Evolutionary conservation across 495 filamentous ascomycete genomes (phyloP).

Genomic region (Neurospora sp.): DNA sequence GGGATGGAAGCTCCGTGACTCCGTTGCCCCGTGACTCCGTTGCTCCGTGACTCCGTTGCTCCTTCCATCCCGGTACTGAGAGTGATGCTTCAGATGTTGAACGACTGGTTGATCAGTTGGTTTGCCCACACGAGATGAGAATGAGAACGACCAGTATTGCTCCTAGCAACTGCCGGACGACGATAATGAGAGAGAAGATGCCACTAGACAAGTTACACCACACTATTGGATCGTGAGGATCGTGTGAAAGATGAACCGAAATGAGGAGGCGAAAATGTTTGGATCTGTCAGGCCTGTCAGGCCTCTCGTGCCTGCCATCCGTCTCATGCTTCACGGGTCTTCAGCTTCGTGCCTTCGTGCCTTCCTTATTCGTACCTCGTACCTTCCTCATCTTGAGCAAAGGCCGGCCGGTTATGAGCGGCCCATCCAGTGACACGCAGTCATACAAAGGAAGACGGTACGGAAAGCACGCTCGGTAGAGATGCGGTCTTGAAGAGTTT

Average conservation of each 20-base stretch:
- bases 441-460: neutral
- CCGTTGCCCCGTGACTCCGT: too few species aligned
- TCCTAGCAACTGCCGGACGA: neutral
- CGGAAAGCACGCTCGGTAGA: neutral
- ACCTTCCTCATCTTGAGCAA: neutral
- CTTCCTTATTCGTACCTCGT: neutral
- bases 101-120: too few species aligned
- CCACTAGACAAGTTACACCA: neutral
- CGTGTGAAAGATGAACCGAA: neutral
- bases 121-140: neutral
- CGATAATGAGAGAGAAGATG: neutral
- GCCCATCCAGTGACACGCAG: neutral
- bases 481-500: neutral
- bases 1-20: neutral
- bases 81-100: too few species aligned
- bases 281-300: neutral
- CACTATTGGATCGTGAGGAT: neutral
- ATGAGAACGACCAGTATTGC: neutral
- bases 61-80: too few species aligned
- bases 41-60: too few species aligned
- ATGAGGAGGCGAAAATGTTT: neutral
- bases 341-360: neutral
- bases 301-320: neutral
- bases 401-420: neutral
- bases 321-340: neutral